A percentile compares a stretch with the other conserved stretches of the same genome.
Evolutionary conservation across 768 basidiomycete genomes (phyloP).

Genomic region (Suillus luteus): DNA sequence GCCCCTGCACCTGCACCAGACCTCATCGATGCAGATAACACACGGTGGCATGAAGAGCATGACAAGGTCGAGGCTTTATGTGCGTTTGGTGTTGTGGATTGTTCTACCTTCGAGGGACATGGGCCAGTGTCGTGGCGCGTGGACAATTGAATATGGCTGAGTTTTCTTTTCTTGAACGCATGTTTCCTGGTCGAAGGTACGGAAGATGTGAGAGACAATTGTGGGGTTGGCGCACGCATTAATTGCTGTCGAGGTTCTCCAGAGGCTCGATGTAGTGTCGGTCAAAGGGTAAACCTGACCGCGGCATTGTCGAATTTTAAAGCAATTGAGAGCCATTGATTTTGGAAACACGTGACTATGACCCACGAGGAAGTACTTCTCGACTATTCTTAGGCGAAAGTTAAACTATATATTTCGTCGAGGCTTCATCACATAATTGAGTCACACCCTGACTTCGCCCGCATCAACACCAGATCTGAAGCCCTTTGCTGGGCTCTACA

Average conservation of each 20-base stretch:
- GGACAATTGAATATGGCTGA: constrained; percentile 12
- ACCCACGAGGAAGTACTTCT: constrained; percentile 9
- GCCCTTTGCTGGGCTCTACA: neutral
- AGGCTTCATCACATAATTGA: neutral
- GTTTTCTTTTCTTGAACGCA: constrained; percentile 28
- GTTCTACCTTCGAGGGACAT: constrained; percentile 14
- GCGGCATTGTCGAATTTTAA: constrained; percentile 2
- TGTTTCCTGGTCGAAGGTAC: constrained; percentile 21
- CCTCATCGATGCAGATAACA: constrained; percentile 23
- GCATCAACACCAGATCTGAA: neutral
- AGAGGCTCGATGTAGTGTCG: neutral
- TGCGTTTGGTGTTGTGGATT: constrained; percentile 20
- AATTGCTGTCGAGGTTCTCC: neutral
- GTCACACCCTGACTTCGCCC: neutral
- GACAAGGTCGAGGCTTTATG: constrained; percentile 19
- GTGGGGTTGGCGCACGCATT: constrained; percentile 23
- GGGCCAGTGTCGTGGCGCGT: constrained; percentile 11
- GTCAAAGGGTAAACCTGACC: constrained; percentile 8
- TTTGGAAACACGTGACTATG: constrained; percentile 30
- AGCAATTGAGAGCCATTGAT: constrained; percentile 19
- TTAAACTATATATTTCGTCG: neutral
- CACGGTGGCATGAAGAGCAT: constrained; percentile 34
- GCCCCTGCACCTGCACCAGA: constrained; percentile 16
- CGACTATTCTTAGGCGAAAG: neutral
- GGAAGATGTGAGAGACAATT: constrained; percentile 15